Evolutionary conservation across 306 rosid species (phyloP).

Genomic region (Echinosophora koreensis): DNA sequence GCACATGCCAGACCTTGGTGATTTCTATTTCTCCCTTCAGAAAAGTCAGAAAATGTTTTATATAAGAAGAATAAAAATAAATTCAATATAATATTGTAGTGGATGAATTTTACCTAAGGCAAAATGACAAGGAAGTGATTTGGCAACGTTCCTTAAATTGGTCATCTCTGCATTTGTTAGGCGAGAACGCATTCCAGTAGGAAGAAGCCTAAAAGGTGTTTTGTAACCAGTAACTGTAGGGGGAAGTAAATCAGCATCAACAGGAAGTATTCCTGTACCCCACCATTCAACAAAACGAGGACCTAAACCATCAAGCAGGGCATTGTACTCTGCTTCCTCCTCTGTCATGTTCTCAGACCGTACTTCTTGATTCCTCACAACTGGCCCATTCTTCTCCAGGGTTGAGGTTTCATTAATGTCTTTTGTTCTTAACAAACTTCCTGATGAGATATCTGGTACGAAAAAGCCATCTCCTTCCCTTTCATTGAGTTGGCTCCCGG

Average conservation of each 20-base stretch:
- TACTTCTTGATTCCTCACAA: conserved; percentile 41
- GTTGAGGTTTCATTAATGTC: conserved; percentile 48
- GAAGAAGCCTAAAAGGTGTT: conserved; percentile 97
- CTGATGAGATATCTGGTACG: conserved; percentile 76
- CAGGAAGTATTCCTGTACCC: conserved; percentile 96
- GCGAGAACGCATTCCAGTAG: conserved; percentile 89
- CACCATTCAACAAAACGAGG: conserved; percentile 98
- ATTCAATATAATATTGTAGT: conserved; percentile 34
- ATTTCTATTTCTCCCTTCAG: conserved; percentile 91
- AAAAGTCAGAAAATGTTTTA: conserved; percentile 38
- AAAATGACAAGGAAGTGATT: conserved; percentile 93
- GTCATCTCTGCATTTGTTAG: conserved; percentile 96
- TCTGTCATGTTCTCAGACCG: conserved; percentile 61
- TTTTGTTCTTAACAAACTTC: conserved; percentile 44
- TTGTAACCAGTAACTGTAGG: conserved; percentile 79
- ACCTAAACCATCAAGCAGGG: conserved; percentile 83
- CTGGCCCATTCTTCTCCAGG: conserved; percentile 54
- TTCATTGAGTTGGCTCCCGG: conserved; percentile 52
- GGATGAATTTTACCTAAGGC: conserved; percentile 75
- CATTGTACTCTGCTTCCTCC: conserved; percentile 85
- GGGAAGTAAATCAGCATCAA: conserved; percentile 95
- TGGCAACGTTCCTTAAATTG: conserved; percentile 75
- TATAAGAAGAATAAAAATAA: conserved; percentile 35
- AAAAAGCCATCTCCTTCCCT: conserved; percentile 64
- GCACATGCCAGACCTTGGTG: conserved; percentile 97